phyloP scores from a whole-genome alignment of 2,329 filamentous ascomycete genomes.

The Laburnicola sp. region DNA sequence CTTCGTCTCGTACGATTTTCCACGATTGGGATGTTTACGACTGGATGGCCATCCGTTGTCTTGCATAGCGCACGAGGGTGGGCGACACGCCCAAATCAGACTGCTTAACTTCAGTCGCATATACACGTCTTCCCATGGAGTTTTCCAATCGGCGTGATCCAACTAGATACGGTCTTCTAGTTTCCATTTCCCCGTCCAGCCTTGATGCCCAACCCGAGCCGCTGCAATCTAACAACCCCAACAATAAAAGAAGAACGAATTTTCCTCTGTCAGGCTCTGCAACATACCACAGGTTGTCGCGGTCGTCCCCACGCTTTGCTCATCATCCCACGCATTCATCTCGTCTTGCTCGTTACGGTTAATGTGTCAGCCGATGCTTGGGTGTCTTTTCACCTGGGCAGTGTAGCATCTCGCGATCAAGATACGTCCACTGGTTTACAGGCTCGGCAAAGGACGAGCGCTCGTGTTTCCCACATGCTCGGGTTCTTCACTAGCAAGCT shows the following conservation, averaged over 20 bases:
- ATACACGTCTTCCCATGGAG: constrained; percentile 6
- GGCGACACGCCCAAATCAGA: constrained; percentile 21
- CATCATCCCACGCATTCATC: background rate
- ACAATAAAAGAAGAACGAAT: constrained; percentile 21
- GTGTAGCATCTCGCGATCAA: background rate
- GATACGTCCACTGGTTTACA: background rate
- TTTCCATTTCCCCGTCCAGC: constrained; percentile 16
- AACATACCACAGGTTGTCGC: background rate
- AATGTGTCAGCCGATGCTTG: background rate
- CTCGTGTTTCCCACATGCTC: background rate
- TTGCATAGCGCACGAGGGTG: constrained; percentile 37
- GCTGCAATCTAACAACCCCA: constrained; percentile 16
- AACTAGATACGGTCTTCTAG: constrained; percentile 7
- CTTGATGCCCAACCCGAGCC: constrained; percentile 21
- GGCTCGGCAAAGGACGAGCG: background rate
- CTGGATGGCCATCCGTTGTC: constrained; percentile 37
- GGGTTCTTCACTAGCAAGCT: background rate
- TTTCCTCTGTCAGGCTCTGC: constrained; percentile 3
- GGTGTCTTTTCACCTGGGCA: background rate
- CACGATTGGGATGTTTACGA: constrained; percentile 37
- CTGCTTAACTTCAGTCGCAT: constrained; percentile 17
- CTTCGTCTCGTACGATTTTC: constrained; percentile 23
- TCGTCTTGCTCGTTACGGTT: background rate
- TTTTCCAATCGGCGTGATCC: constrained; percentile 3
- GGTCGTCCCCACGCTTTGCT: background rate